Conservation (phyloP, 2,329 filamentous ascomycete species). For the Trichoderma breve region DNA sequence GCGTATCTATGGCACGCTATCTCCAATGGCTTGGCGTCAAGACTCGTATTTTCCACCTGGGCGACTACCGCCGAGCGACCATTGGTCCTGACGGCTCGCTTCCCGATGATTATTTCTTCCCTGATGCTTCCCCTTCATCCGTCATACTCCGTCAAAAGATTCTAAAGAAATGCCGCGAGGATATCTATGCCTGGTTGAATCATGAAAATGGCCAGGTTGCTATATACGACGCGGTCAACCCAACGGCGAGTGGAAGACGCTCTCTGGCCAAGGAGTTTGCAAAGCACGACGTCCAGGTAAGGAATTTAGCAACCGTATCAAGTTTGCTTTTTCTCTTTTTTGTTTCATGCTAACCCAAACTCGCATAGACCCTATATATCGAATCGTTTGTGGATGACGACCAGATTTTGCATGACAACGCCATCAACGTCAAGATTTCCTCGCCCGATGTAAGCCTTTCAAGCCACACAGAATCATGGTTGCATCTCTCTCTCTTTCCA, state of each 20-base stretch:
- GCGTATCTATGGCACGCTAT: slow-evolving; percentile 91
- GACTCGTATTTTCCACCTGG: slow-evolving; percentile 94
- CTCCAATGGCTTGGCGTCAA: slow-evolving; percentile 97
- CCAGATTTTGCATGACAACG: slow-evolving; percentile 91
- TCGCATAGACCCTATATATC: slow-evolving; percentile 79
- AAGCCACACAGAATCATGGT: neutral
- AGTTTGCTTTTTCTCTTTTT: neutral
- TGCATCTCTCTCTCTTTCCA: neutral
- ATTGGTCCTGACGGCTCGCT: slow-evolving; percentile 80
- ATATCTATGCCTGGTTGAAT: slow-evolving; percentile 94
- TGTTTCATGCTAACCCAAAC: neutral
- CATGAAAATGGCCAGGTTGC: slow-evolving; percentile 97
- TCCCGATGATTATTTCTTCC: slow-evolving; percentile 96
- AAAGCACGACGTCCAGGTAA: slow-evolving; percentile 91
- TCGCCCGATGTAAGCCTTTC: slow-evolving; percentile 74
- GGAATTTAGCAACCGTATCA: slow-evolving; percentile 9
- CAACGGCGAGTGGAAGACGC: slow-evolving; percentile 74
- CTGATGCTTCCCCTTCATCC: slow-evolving; percentile 87
- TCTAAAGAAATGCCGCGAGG: slow-evolving; percentile 92
- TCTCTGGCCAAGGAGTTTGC: slow-evolving; percentile 92
- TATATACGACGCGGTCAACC: slow-evolving; percentile 98
- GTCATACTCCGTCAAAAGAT: slow-evolving; percentile 97
- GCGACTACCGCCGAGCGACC: slow-evolving; percentile 91
- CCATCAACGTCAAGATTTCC: slow-evolving; percentile 94
- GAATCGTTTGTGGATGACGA: slow-evolving; percentile 95